Evolutionary conservation across 768 basidiomycete genomes (phyloP).

Genomic region (Mycena olivaceomarginata): DNA sequence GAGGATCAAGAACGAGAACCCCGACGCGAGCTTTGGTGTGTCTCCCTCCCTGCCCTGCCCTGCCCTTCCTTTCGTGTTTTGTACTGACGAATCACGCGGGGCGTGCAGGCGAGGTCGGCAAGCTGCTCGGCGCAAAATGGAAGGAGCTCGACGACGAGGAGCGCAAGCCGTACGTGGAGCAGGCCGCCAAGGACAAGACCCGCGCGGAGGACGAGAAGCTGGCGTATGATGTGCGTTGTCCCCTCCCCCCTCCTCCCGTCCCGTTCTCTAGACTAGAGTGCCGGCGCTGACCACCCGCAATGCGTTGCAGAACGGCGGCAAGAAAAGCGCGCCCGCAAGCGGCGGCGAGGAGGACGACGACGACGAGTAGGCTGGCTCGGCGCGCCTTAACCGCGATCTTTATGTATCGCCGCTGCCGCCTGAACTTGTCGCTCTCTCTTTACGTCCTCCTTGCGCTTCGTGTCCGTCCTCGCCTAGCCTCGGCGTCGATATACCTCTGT

Average conservation of each 20-base stretch:
- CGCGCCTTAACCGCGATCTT: neutral
- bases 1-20: constrained; percentile 96
- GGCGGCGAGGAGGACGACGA: constrained; percentile 59
- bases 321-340: constrained; percentile 51
- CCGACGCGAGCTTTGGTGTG: constrained; percentile 93
- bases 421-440: neutral
- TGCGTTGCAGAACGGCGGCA: constrained; percentile 40
- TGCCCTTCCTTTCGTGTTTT: neutral
- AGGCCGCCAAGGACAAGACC: constrained; percentile 91
- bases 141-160: constrained; percentile 94
- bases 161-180: constrained; percentile 96
- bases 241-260: constrained; percentile 29
- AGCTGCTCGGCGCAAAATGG: constrained; percentile 97
- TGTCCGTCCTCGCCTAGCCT: too few species aligned
- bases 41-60: too few species aligned
- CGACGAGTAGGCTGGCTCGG: constrained; percentile 48
- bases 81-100: neutral
- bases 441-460: too few species aligned
- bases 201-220: constrained; percentile 90
- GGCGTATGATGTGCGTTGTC: constrained; percentile 63
- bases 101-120: constrained; percentile 89
- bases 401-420: neutral
- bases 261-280: too few species aligned
- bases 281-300: neutral
- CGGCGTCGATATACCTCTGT: neutral